Evolutionary conservation across 768 basidiomycete genomes (phyloP).

Genomic region (Amanita phalloides): DNA sequence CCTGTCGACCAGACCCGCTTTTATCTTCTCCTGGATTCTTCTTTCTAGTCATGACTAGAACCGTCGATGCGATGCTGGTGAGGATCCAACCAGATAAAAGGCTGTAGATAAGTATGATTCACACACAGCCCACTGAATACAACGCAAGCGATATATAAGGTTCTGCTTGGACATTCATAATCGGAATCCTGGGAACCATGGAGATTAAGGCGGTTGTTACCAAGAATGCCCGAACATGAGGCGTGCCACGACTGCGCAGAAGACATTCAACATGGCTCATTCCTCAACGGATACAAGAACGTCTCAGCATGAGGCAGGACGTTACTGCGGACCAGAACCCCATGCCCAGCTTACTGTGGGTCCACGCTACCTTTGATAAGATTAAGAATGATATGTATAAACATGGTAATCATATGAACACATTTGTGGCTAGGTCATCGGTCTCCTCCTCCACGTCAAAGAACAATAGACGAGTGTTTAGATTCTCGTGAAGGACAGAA

Average conservation of each 20-base stretch:
- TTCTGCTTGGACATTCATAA: neutral
- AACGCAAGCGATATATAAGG: neutral
- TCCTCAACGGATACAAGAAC: neutral
- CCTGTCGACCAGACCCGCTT: neutral
- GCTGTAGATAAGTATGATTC: neutral
- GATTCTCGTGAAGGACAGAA: neutral
- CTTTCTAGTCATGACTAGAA: neutral
- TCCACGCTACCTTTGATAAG: neutral
- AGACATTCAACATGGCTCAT: neutral
- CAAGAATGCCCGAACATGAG: neutral
- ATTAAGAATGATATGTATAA: constrained; percentile 1
- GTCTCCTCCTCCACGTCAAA: neutral
- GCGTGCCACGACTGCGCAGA: constrained; percentile 1
- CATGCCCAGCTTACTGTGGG: neutral
- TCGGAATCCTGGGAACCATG: constrained; percentile 1
- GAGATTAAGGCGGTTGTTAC: neutral
- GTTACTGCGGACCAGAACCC: neutral
- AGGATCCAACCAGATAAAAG: constrained; percentile 2
- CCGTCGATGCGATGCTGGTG: neutral
- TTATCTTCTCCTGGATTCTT: neutral
- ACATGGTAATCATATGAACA: constrained; percentile 1
- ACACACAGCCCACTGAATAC: neutral
- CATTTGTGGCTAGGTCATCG: neutral
- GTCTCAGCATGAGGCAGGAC: neutral
- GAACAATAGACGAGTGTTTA: neutral